Conservation (phyloP, 2,329 filamentous ascomycete genomes). For the Epichloe hybrida region DNA sequence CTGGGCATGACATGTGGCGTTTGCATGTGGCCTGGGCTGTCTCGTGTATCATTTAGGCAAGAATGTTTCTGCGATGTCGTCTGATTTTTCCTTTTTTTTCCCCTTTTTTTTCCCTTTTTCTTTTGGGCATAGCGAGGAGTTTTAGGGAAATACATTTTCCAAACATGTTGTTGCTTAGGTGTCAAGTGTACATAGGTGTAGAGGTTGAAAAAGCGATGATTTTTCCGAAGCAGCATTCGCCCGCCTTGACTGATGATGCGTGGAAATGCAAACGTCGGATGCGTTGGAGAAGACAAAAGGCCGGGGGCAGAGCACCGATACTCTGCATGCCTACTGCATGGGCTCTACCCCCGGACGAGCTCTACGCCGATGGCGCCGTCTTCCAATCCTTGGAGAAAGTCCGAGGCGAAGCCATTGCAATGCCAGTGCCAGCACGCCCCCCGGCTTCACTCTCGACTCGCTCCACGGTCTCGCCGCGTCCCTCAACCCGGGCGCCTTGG, state of each 20-base stretch:
- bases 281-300: no score
- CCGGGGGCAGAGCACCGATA: no score
- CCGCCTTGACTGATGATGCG: no score
- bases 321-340: no score
- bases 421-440: slow-evolving; percentile 3
- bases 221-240: no score
- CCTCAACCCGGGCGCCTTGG: slow-evolving; percentile 27
- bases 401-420: neutral
- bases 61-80: neutral
- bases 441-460: slow-evolving; percentile 25
- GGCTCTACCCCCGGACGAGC: neutral
- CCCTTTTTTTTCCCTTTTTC: neutral
- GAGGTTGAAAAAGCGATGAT: neutral
- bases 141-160: neutral
- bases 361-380: slow-evolving; percentile 16
- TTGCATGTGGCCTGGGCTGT: neutral
- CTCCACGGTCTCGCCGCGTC: slow-evolving; percentile 32
- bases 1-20: neutral
- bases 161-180: neutral
- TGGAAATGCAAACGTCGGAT: no score
- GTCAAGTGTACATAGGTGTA: neutral
- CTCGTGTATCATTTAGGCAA: neutral
- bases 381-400: neutral
- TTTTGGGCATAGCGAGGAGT: slow-evolving; percentile 3
- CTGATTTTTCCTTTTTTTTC: neutral